These are phyloP conservation scores for Camillea tinctor DNA, from an alignment of 2,329 filamentous ascomycete genomes.

Conservation along the genomic window DNA sequence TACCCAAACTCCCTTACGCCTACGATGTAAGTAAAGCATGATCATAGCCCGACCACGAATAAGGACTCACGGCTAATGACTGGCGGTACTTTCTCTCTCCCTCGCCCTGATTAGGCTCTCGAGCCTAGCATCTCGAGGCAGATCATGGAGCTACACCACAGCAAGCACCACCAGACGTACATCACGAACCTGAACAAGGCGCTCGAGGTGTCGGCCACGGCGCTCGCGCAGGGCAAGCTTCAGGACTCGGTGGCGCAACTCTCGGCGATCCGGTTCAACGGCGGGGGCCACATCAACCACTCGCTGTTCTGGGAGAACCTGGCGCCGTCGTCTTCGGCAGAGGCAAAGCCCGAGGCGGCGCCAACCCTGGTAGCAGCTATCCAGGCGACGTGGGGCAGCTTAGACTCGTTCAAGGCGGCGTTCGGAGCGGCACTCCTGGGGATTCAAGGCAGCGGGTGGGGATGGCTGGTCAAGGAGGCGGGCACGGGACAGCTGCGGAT, in stretches of 20 bases:
- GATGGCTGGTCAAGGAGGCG: constrained; percentile 73
- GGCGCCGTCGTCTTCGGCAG: constrained; percentile 55
- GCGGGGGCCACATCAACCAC: constrained; percentile 91
- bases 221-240: constrained; percentile 52
- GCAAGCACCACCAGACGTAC: constrained; percentile 78
- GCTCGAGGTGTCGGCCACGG: constrained; percentile 57
- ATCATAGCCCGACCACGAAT: background rate
- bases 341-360: constrained; percentile 55
- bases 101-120: constrained; percentile 63
- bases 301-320: constrained; percentile 89
- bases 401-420: constrained; percentile 62
- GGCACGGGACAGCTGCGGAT: constrained; percentile 64
- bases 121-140: constrained; percentile 72
- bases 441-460: constrained; percentile 85
- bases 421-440: constrained; percentile 66
- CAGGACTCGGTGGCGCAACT: constrained; percentile 64
- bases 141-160: constrained; percentile 81
- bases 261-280: constrained; percentile 78
- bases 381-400: constrained; percentile 63
- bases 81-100: background rate
- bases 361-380: constrained; percentile 63
- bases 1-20: constrained; percentile 66
- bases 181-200: constrained; percentile 72
- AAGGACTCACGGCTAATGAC: too few relatives aligned
- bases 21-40: constrained; percentile 58